These are phyloP conservation scores for Solanum chilense DNA, from an alignment of 257 asterid genomes.

Conservation along the genomic window DNA sequence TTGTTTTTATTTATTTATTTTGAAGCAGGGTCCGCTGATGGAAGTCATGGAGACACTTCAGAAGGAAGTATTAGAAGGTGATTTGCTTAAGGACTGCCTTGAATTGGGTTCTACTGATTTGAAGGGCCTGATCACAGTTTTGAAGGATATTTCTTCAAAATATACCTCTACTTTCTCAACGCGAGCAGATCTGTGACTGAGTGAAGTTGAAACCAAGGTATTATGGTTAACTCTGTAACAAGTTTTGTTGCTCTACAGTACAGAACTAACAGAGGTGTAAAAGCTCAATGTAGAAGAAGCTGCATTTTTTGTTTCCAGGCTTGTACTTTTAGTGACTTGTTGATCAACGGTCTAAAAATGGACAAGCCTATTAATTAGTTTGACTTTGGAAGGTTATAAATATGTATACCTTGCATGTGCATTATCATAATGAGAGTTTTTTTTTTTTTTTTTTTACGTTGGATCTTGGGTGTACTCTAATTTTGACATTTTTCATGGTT, in stretches of 20 bases:
- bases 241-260: neutral
- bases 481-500: neutral
- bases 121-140: slow-evolving; percentile 35
- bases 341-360: neutral
- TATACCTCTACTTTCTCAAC: slow-evolving; percentile 25
- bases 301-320: neutral
- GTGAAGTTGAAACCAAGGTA: neutral
- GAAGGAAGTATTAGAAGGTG: slow-evolving; percentile 62
- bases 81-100: slow-evolving; percentile 61
- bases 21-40: slow-evolving; percentile 55
- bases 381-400: neutral
- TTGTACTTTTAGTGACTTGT: neutral
- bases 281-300: neutral
- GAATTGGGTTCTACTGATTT: slow-evolving; percentile 58
- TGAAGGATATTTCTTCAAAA: slow-evolving; percentile 47
- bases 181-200: slow-evolving; percentile 37
- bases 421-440: neutral
- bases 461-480: neutral
- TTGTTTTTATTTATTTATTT: neutral
- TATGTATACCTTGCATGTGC: neutral
- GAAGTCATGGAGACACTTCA: slow-evolving; percentile 41
- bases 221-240: neutral
- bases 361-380: neutral
- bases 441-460: neutral
- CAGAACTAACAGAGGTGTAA: neutral